phyloP scores from a whole-genome alignment of 768 basidiomycete genomes.

The Multifurca ochricompacta region DNA sequence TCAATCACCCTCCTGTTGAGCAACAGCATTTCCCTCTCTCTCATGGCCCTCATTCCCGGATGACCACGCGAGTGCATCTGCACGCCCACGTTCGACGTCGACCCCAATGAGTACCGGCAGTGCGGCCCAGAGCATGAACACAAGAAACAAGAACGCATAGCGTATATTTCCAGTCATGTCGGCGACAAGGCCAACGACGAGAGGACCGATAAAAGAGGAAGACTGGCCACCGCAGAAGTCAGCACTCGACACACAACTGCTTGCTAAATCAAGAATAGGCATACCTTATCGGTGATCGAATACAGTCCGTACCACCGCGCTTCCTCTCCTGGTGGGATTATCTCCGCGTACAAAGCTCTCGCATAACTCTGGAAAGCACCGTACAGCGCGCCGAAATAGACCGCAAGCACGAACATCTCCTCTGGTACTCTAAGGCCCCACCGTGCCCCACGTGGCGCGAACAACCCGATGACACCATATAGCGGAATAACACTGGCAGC shows the following conservation, averaged over 20 bases:
- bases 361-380: conserved; percentile 92
- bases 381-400: conserved; percentile 72
- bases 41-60: not conserved
- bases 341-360: conserved; percentile 76
- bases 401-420: conserved; percentile 81
- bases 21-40: not conserved
- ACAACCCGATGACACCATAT: conserved; percentile 80
- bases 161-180: conserved; percentile 89
- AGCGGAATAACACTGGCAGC: conserved; percentile 61
- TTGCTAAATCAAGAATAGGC: conserved; percentile 10
- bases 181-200: conserved; percentile 81
- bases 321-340: conserved; percentile 84
- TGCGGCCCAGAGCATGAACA: conserved; percentile 72
- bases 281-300: conserved; percentile 84
- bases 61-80: conserved; percentile 36
- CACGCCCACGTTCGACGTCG: conserved; percentile 56
- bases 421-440: conserved; percentile 69
- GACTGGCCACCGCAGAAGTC: conserved; percentile 42
- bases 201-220: conserved; percentile 85
- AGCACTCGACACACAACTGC: not conserved
- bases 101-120: conserved; percentile 69
- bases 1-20: not conserved
- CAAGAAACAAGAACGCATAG: conserved; percentile 83
- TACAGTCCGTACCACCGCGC: conserved; percentile 85
- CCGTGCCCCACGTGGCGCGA: conserved; percentile 37